Conservation (phyloP, 2,329 filamentous ascomycete species). For the Ophiocordyceps camponoti-floridani region DNA sequence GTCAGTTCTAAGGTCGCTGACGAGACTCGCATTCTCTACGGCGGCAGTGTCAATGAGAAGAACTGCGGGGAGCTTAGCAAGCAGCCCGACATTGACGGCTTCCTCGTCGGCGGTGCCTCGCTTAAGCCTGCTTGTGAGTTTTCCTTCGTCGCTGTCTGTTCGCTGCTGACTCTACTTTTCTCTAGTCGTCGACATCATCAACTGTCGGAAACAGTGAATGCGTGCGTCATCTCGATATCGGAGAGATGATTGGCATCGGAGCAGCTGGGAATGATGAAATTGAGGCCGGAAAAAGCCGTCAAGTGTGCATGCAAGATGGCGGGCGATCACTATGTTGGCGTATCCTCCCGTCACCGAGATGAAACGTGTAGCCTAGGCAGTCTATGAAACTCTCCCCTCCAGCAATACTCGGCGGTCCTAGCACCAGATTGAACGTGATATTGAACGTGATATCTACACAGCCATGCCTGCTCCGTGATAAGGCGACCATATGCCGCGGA, state of each 20-base stretch:
- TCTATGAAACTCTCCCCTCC: background rate
- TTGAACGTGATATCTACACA: constrained; percentile 18
- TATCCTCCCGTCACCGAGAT: background rate
- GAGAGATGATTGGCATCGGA: no score
- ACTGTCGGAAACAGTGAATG: constrained; percentile 29
- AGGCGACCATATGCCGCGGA: constrained; percentile 54
- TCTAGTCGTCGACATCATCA: constrained; percentile 41
- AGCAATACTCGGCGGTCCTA: background rate
- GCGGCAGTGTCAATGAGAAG: constrained; percentile 93
- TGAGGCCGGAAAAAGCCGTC: no score
- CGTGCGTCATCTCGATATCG: background rate
- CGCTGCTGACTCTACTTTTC: background rate
- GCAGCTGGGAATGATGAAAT: no score
- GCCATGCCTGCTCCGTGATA: constrained; percentile 43
- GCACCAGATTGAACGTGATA: no score
- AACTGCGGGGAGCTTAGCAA: constrained; percentile 88
- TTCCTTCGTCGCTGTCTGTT: background rate
- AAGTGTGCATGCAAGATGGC: no score
- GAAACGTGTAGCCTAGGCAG: background rate
- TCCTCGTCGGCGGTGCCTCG: constrained; percentile 89
- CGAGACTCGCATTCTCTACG: constrained; percentile 86
- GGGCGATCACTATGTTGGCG: background rate
- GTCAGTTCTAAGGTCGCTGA: constrained; percentile 62
- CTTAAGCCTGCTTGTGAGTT: constrained; percentile 86
- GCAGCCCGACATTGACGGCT: constrained; percentile 91